Evolutionary conservation across 768 basidiomycete species (phyloP).

Genomic region (Podaxis pistillaris): DNA sequence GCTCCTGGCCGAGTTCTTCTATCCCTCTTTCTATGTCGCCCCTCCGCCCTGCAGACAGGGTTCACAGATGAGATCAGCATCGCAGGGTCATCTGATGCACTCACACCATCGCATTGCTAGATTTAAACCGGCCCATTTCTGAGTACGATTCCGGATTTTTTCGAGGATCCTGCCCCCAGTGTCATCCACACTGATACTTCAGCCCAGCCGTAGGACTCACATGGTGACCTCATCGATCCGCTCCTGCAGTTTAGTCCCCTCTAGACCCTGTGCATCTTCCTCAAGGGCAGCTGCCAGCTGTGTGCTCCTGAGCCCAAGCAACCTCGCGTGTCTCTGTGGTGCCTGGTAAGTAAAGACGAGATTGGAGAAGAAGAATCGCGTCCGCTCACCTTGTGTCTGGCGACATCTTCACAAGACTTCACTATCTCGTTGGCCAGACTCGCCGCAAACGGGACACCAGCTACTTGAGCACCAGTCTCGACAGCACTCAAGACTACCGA

Average conservation of each 20-base stretch:
- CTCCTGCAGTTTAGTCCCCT: slow-evolving; percentile 39
- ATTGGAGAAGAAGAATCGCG: neutral
- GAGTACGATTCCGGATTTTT: slow-evolving; percentile 35
- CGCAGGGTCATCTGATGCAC: slow-evolving; percentile 15
- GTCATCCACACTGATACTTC: neutral
- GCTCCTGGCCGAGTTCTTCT: slow-evolving; percentile 38
- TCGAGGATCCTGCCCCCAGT: slow-evolving; percentile 36
- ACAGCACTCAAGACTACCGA: slow-evolving; percentile 26
- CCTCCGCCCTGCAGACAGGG: slow-evolving; percentile 36
- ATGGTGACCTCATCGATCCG: slow-evolving; percentile 41
- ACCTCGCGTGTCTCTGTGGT: slow-evolving; percentile 39
- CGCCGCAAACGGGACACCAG: slow-evolving; percentile 46
- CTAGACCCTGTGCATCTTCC: slow-evolving; percentile 37
- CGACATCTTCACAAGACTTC: slow-evolving; percentile 42
- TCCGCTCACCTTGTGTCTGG: slow-evolving; percentile 44
- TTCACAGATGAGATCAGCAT: neutral
- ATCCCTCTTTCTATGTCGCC: slow-evolving; percentile 45
- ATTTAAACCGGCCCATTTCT: slow-evolving; percentile 30
- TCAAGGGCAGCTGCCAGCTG: slow-evolving; percentile 36
- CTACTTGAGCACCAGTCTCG: slow-evolving; percentile 40
- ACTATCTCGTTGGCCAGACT: slow-evolving; percentile 42
- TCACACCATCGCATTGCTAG: slow-evolving; percentile 23
- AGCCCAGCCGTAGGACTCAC: slow-evolving; percentile 29
- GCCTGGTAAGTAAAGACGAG: neutral
- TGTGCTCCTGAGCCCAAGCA: slow-evolving; percentile 40